Conservation (phyloP, 805 yeast genomes). For the Yarrowia alimentaria region DNA sequence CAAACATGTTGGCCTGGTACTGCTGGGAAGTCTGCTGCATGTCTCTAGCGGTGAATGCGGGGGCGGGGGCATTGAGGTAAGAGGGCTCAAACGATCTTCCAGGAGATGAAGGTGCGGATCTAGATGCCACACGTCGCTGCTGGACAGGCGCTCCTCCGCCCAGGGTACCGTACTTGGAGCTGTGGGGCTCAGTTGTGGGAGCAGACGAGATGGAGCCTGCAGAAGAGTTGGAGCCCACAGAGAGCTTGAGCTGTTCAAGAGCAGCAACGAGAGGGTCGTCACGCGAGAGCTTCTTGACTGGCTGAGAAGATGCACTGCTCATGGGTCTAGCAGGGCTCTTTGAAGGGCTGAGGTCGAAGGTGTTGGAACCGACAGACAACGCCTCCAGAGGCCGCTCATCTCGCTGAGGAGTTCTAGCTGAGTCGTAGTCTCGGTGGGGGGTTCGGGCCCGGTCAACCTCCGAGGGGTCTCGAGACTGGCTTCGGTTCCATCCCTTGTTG, state of each 20-base stretch:
- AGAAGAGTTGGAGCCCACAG: slow-evolving; percentile 30
- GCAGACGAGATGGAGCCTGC: slow-evolving; percentile 4
- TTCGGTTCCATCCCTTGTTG: slow-evolving; percentile 34
- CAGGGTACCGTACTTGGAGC: slow-evolving; percentile 23
- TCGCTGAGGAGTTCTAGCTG: slow-evolving; percentile 10
- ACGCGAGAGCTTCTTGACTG: slow-evolving; percentile 32
- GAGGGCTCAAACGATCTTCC: slow-evolving; percentile 21
- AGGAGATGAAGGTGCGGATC: slow-evolving; percentile 37
- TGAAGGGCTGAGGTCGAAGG: slow-evolving; percentile 35
- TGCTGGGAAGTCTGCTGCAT: slow-evolving; percentile 42
- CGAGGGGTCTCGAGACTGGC: slow-evolving; percentile 23
- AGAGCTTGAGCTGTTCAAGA: slow-evolving; percentile 45
- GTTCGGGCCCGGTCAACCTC: slow-evolving; percentile 18
- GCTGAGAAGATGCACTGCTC: slow-evolving; percentile 10
- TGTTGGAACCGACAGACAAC: slow-evolving; percentile 36
- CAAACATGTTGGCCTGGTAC: slow-evolving; percentile 30
- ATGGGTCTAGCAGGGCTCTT: slow-evolving; percentile 28
- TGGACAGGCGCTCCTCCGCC: slow-evolving; percentile 22
- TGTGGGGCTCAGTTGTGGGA: slow-evolving; percentile 16
- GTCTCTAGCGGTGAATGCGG: slow-evolving; percentile 42
- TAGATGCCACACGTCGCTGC: slow-evolving; percentile 34
- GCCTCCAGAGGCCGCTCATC: slow-evolving; percentile 20
- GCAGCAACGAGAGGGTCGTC: slow-evolving; percentile 58
- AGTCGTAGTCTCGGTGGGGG: neutral
- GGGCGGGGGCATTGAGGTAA: slow-evolving; percentile 37